These are phyloP conservation scores for Monosporozyma unispora DNA, from an alignment of 805 yeast species.

Conservation along the genomic window DNA sequence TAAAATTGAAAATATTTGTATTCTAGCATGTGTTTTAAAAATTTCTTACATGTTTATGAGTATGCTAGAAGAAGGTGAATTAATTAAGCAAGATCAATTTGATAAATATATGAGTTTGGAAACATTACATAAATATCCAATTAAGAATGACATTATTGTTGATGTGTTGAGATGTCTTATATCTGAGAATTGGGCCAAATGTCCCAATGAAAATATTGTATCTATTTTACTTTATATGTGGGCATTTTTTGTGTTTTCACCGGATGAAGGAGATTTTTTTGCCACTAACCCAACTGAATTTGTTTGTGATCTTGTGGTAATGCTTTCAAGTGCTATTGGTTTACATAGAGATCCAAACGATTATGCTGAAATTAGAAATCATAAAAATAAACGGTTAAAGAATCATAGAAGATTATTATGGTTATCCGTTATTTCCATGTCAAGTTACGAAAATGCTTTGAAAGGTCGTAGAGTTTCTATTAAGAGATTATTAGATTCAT, in stretches of 20 bases:
- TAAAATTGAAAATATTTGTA: slow-evolving; percentile 21
- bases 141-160: slow-evolving; percentile 16
- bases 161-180: slow-evolving; percentile 19
- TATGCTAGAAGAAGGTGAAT: slow-evolving; percentile 4
- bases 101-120: slow-evolving; percentile 2
- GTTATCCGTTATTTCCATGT: slow-evolving; percentile 18
- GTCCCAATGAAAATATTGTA: slow-evolving; percentile 27
- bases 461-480: slow-evolving; percentile 19
- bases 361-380: slow-evolving; percentile 12
- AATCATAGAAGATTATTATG: slow-evolving; percentile 27
- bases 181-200: slow-evolving; percentile 22
- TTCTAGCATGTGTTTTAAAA: slow-evolving; percentile 21
- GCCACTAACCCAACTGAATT: slow-evolving; percentile 22
- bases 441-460: slow-evolving; percentile 20
- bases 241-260: slow-evolving; percentile 27
- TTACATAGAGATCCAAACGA: slow-evolving; percentile 27
- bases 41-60: slow-evolving; percentile 21
- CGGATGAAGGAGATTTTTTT: slow-evolving; percentile 29
- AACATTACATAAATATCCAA: slow-evolving; percentile 18
- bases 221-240: slow-evolving; percentile 26
- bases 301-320: slow-evolving; percentile 19
- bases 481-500: slow-evolving; percentile 11
- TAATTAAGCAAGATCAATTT: slow-evolving; percentile 1
- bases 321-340: slow-evolving; percentile 26
- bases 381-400: slow-evolving; percentile 11